Percentiles rank a stretch among this genome's conserved stretches.
Evolutionary conservation across 148 eudicot genomes (phyloP).

Genomic region (Nepenthes mirabilis): DNA sequence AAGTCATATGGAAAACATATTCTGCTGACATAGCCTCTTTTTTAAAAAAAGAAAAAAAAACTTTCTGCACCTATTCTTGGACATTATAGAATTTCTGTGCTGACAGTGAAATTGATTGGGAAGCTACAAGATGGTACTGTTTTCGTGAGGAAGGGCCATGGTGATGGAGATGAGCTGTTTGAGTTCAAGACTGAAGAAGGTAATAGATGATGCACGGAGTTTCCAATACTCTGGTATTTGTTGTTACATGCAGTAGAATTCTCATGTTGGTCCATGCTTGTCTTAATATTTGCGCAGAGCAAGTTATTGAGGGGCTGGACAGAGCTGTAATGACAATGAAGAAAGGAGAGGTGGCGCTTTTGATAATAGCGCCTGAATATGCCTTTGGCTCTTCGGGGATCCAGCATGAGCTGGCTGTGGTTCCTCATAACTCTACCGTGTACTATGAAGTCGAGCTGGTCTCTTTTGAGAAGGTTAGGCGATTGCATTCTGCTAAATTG

Average conservation of each 20-base stretch:
- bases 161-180: constrained; percentile 45
- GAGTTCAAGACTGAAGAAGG: constrained; percentile 97
- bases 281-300: constrained; percentile 36
- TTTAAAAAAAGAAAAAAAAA: not conserved
- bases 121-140: constrained; percentile 84
- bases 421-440: constrained; percentile 77
- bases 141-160: constrained; percentile 64
- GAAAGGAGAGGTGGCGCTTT: constrained; percentile 69
- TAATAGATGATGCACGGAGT: constrained; percentile 5
- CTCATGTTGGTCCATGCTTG: not conserved
- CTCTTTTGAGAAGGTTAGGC: constrained; percentile 70
- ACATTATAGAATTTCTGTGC: not conserved
- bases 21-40: not conserved
- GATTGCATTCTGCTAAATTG: too few species aligned
- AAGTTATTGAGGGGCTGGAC: constrained; percentile 86
- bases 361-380: constrained; percentile 71
- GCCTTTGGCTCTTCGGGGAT: constrained; percentile 77
- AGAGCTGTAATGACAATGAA: constrained; percentile 75
- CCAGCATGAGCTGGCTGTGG: constrained; percentile 67
- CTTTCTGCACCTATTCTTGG: not conserved
- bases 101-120: constrained; percentile 80
- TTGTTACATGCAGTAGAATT: not conserved
- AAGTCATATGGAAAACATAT: not conserved
- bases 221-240: not conserved
- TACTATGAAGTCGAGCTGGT: constrained; percentile 66